phyloP scores from a whole-genome alignment of 78 protist genomes.

The Guillardia theta region DNA sequence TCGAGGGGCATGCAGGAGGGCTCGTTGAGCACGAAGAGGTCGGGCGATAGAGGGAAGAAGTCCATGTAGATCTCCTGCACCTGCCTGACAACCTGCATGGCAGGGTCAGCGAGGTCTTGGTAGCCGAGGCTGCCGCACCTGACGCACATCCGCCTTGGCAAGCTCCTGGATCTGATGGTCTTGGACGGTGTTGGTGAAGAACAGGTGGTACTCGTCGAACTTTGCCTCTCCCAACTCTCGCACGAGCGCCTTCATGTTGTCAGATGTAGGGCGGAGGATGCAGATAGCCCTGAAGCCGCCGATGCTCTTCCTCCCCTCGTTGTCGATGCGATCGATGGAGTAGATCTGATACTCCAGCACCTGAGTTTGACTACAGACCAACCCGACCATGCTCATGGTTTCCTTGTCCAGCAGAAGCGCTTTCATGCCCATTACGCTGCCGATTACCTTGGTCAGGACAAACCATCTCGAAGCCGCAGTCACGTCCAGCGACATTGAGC shows the following conservation, averaged over 20 bases:
- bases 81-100: constrained; percentile 64
- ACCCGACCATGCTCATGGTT: constrained; percentile 78
- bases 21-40: constrained; percentile 41
- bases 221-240: constrained; percentile 70
- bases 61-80: constrained; percentile 77
- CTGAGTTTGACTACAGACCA: constrained; percentile 84
- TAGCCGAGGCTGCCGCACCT: neutral
- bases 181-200: constrained; percentile 79
- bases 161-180: constrained; percentile 57
- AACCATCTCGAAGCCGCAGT: neutral
- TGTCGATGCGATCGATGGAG: constrained; percentile 72
- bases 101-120: neutral
- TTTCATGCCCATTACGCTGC: constrained; percentile 76
- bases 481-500: too few species aligned
- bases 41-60: constrained; percentile 72
- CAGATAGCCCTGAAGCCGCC: constrained; percentile 76
- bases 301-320: constrained; percentile 62
- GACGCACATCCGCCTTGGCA: constrained; percentile 80
- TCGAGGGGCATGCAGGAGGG: neutral
- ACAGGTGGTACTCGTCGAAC: constrained; percentile 82
- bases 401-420: constrained; percentile 85
- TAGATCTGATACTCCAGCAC: constrained; percentile 72
- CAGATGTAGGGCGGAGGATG: constrained; percentile 82
- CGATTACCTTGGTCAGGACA: neutral
- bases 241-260: constrained; percentile 55